These are phyloP conservation scores for Ganoderma meredithae DNA, from an alignment of 1,284 basidiomycete genomes.

Conservation along the genomic window DNA sequence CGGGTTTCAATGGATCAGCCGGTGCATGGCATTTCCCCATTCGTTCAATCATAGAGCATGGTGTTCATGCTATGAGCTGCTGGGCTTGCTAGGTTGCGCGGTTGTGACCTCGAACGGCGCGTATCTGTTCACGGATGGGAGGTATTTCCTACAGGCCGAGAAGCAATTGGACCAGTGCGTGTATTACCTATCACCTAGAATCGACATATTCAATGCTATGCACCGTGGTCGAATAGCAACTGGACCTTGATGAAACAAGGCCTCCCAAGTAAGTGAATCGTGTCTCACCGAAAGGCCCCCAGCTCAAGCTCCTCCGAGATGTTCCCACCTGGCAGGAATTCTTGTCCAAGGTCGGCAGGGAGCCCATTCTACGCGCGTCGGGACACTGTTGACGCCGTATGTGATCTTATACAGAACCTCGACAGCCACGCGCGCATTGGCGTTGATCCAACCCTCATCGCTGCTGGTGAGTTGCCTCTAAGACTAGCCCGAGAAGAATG, in stretches of 20 bases:
- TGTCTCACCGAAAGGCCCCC: conserved; percentile 6
- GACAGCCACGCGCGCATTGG: conserved; percentile 72
- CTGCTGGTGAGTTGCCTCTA: conserved; percentile 54
- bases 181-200: neutral
- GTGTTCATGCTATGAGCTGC: conserved; percentile 17
- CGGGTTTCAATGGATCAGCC: conserved; percentile 93
- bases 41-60: neutral
- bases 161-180: conserved; percentile 86
- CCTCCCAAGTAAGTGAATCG: conserved; percentile 59
- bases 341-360: conserved; percentile 65
- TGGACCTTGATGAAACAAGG: conserved; percentile 96
- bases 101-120: conserved; percentile 80
- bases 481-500: neutral
- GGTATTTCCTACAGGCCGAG: conserved; percentile 93
- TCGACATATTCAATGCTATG: neutral
- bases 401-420: conserved; percentile 60
- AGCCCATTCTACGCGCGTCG: neutral
- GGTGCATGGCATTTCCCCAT: conserved; percentile 52
- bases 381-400: neutral
- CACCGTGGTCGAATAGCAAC: conserved; percentile 57
- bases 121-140: conserved; percentile 89
- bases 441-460: conserved; percentile 82
- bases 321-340: conserved; percentile 94
- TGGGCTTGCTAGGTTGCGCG: conserved; percentile 67
- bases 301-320: conserved; percentile 49